Evolutionary conservation across 208 protist genomes (phyloP).

Genomic region (Lotmaria passim): DNA sequence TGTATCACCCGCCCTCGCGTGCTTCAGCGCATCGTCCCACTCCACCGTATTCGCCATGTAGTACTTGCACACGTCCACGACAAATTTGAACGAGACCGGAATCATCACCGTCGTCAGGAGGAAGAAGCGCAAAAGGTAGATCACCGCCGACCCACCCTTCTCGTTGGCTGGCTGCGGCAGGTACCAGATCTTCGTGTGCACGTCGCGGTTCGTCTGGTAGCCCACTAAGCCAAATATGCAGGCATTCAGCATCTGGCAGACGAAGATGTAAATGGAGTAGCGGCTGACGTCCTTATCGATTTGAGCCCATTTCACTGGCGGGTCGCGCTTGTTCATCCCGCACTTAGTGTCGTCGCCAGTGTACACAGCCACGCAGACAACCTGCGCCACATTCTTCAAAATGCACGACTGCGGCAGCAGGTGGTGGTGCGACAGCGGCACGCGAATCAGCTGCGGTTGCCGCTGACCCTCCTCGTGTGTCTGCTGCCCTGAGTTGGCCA

Average conservation of each 20-base stretch:
- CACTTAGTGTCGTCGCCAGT: constrained; percentile 97
- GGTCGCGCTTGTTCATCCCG: constrained; percentile 88
- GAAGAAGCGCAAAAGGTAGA: constrained; percentile 94
- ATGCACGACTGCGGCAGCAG: constrained; percentile 89
- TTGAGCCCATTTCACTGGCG: constrained; percentile 93
- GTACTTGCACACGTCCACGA: constrained; percentile 95
- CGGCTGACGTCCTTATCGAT: constrained; percentile 90
- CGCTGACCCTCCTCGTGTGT: too few relatives aligned
- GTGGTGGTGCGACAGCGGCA: constrained; percentile 70
- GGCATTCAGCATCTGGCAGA: constrained; percentile 81
- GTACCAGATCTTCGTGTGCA: constrained; percentile 71
- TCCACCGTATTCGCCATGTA: constrained; percentile 91
- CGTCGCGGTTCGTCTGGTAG: constrained; percentile 53
- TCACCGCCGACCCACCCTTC: constrained; percentile 43
- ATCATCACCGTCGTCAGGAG: constrained; percentile 97
- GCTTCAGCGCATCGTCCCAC: constrained; percentile 91
- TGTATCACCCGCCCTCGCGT: constrained; percentile 30
- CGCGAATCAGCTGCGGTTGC: constrained; percentile 6
- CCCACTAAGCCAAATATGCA: constrained; percentile 86
- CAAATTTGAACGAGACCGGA: constrained; percentile 97
- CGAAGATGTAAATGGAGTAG: constrained; percentile 90
- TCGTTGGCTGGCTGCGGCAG: constrained; percentile 51
- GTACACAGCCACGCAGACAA: constrained; percentile 92
- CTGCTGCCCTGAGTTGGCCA: too few relatives aligned
- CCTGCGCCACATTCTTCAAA: constrained; percentile 83